These are phyloP conservation scores for Ophiostoma angusticollis DNA, from an alignment of 2,329 filamentous ascomycete species.

Conservation along the genomic window DNA sequence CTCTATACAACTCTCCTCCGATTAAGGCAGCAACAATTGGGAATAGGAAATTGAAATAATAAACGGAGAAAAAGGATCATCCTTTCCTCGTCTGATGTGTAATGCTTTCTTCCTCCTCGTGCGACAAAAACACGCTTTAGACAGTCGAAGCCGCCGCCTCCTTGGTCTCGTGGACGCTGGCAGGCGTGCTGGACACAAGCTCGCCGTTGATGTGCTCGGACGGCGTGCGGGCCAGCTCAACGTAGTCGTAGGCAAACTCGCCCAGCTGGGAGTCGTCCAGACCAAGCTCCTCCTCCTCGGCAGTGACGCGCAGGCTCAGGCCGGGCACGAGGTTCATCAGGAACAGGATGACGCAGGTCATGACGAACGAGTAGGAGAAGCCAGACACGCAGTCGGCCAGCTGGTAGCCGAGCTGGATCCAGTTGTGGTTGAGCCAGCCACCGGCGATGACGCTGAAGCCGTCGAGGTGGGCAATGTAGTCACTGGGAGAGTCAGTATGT, in stretches of 20 bases:
- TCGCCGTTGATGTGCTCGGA: conserved; percentile 9
- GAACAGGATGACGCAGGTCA: conserved; percentile 68
- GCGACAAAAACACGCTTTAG: too few relatives aligned
- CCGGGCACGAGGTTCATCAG: conserved; percentile 68
- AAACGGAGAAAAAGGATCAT: too few relatives aligned
- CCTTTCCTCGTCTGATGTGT: too few relatives aligned
- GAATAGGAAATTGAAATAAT: too few relatives aligned
- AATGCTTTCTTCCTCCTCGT: too few relatives aligned
- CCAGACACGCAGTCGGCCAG: conserved; percentile 69
- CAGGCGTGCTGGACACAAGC: conserved; percentile 6
- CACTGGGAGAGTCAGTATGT: conserved; percentile 16
- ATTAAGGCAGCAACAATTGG: too few relatives aligned
- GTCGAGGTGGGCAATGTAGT: conserved; percentile 75
- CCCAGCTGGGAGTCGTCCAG: conserved; percentile 86
- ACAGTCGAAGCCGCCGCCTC: conserved; percentile 1
- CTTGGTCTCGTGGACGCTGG: conserved; percentile 10
- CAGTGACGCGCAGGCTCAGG: conserved; percentile 57
- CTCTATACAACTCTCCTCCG: too few relatives aligned
- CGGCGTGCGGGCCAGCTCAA: conserved; percentile 53
- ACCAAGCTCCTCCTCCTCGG: conserved; percentile 70
- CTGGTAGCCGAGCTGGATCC: conserved; percentile 73
- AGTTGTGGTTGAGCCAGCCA: conserved; percentile 75
- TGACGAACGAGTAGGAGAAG: conserved; percentile 63
- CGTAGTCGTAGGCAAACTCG: conserved; percentile 92
- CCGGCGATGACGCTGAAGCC: conserved; percentile 53